Conservation (phyloP, 495 filamentous ascomycete genomes). For the Penicillium salamii region DNA sequence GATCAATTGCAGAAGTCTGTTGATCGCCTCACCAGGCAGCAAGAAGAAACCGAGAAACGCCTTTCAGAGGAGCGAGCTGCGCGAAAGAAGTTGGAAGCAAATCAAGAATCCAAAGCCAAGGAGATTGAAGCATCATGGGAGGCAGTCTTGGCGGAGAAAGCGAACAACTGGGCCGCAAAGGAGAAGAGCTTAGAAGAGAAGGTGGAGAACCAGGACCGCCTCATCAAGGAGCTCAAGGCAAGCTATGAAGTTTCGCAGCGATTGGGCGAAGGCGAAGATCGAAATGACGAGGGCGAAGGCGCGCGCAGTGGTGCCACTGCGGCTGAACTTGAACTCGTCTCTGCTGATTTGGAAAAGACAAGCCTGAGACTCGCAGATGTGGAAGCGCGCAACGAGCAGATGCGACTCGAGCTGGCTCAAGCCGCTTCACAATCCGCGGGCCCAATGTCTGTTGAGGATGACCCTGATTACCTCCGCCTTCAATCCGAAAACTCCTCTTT, state of each 20-base stretch:
- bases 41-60: slow-evolving; percentile 78
- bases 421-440: slow-evolving; percentile 70
- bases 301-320: slow-evolving; percentile 63
- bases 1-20: slow-evolving; percentile 78
- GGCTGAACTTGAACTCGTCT: slow-evolving; percentile 90
- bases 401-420: slow-evolving; percentile 86
- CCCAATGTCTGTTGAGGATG: slow-evolving; percentile 67
- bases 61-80: slow-evolving; percentile 70
- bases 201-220: slow-evolving; percentile 85
- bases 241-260: slow-evolving; percentile 96
- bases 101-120: slow-evolving; percentile 70
- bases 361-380: slow-evolving; percentile 84
- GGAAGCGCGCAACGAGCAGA: slow-evolving; percentile 90
- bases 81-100: slow-evolving; percentile 71
- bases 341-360: slow-evolving; percentile 86
- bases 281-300: slow-evolving; percentile 58
- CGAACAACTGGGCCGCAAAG: slow-evolving; percentile 94
- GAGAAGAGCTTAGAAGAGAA: slow-evolving; percentile 91
- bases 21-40: slow-evolving; percentile 77
- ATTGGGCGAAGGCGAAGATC: slow-evolving; percentile 55
- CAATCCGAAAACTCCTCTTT: slow-evolving; percentile 90
- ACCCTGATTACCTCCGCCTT: slow-evolving; percentile 79
- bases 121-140: slow-evolving; percentile 89
- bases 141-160: slow-evolving; percentile 89
- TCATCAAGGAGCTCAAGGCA: slow-evolving; percentile 92